Conservation (phyloP, 192 early-diverging fungal genomes). For the Irineochytrium annulatum region DNA sequence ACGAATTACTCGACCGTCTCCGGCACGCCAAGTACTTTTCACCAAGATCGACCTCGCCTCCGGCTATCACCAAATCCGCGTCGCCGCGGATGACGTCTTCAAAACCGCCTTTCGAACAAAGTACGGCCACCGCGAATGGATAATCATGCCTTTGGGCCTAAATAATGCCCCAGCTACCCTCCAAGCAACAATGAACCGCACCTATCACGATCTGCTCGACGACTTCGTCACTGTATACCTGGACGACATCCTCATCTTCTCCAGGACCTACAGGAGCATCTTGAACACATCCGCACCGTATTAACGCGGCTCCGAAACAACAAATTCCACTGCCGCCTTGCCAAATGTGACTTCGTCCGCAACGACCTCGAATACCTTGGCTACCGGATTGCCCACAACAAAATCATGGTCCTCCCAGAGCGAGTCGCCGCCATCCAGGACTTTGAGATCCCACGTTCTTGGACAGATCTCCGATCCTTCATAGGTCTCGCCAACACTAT, state of each 20-base stretch:
- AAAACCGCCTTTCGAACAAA: slow-evolving; percentile 32
- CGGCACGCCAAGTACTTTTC: not conserved
- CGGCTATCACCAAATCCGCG: slow-evolving; percentile 14
- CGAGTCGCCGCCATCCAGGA: slow-evolving; percentile 5
- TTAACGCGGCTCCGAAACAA: slow-evolving; percentile 7
- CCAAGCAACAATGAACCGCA: slow-evolving; percentile 44
- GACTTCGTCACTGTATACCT: slow-evolving; percentile 5
- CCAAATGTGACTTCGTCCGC: slow-evolving; percentile 12
- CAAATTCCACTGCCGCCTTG: slow-evolving; percentile 1
- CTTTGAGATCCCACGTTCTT: not conserved
- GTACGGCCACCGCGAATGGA: slow-evolving; percentile 42
- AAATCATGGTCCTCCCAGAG: not conserved
- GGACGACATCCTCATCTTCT: not conserved
- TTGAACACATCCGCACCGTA: not conserved
- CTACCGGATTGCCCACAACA: slow-evolving; percentile 7
- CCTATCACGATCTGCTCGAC: slow-evolving; percentile 25
- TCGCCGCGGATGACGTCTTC: slow-evolving; percentile 8
- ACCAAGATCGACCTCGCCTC: slow-evolving; percentile 8
- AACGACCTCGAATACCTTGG: slow-evolving; percentile 8
- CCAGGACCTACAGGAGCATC: not conserved
- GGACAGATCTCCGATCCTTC: slow-evolving; percentile 13
- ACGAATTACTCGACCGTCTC: slow-evolving; percentile 1
- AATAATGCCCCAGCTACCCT: slow-evolving; percentile 58
- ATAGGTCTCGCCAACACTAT: slow-evolving; percentile 15
- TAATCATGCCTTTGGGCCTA: slow-evolving; percentile 58